Evolutionary conservation across 2,329 filamentous ascomycete species (phyloP).

Genomic region (Scytalidium sp.): DNA sequence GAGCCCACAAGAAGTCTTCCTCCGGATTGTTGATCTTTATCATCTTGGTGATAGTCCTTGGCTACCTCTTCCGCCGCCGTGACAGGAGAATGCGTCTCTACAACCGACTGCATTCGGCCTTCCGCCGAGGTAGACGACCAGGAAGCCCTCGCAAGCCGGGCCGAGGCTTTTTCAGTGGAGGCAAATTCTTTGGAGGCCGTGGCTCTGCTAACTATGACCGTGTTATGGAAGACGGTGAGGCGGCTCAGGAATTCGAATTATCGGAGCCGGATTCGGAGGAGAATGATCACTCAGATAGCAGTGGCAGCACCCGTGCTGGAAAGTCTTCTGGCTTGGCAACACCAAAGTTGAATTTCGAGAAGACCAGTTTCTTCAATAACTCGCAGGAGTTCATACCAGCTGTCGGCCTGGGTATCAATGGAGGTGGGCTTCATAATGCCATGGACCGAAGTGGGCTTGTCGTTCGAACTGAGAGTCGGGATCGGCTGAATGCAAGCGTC

Average conservation of each 20-base stretch:
- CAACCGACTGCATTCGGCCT: constrained; percentile 44
- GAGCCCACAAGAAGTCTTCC: constrained; percentile 64
- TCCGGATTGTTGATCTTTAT: constrained; percentile 77
- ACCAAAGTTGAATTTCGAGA: constrained; percentile 58
- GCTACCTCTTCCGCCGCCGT: constrained; percentile 75
- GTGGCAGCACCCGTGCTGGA: constrained; percentile 52
- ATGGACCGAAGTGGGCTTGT: constrained; percentile 71
- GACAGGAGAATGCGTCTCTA: constrained; percentile 66
- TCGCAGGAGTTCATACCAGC: constrained; percentile 7
- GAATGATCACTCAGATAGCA: constrained; percentile 61
- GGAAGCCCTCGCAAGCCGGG: constrained; percentile 45
- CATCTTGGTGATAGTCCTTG: constrained; percentile 64
- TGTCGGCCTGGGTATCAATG: constrained; percentile 21
- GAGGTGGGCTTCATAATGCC: constrained; percentile 27
- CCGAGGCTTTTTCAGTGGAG: constrained; percentile 46
- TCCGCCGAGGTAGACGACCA: constrained; percentile 41
- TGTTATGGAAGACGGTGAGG: constrained; percentile 78
- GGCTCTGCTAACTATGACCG: constrained; percentile 68
- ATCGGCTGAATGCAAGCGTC: constrained; percentile 61
- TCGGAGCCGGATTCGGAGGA: constrained; percentile 63
- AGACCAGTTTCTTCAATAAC: constrained; percentile 21
- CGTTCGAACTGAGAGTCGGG: constrained; percentile 80
- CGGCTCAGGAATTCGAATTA: constrained; percentile 71
- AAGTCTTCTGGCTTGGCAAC: constrained; percentile 66
- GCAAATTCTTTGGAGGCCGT: constrained; percentile 63